Evolutionary conservation across 2,329 filamentous ascomycete genomes (phyloP), one percentile per base, ranked within the genome.

Genomic region (Fusarium sp.): DNA sequence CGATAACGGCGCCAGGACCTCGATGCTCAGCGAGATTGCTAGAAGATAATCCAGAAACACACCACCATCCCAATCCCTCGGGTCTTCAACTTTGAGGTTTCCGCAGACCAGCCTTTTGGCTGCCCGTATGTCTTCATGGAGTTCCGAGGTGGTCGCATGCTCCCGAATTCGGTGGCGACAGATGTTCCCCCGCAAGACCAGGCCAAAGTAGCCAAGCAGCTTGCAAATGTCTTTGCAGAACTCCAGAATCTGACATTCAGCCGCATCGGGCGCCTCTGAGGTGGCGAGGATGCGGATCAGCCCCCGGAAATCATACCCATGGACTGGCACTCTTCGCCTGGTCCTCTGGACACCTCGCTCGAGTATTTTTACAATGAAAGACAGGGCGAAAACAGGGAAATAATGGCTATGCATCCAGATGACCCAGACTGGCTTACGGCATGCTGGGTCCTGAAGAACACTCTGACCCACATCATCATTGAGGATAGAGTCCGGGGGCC

Each of bases 401-500:
- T 60, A 15, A 54, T 72, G 5, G 30, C 56, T 13, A 34, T 65
- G 31, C 72, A 77, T 53, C 67, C 68, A n/a, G 48, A 73, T 46
- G 68, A 75, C 28, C 68, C 72, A 37, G 73, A 77, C 48, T 78
- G 73, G 75, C 39, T 54, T 16, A 77, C 76, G 31, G 75, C 74
- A 31, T 79, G 78, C 36, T 80, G 75, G 78, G 65, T 79, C 39
- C 57, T 78, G 30, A 79, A 78, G 62, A 68, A 55, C 12, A 61
- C 74, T 40, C 60, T 79, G 12, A 31, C 75, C 15, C 72, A 78
- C 6, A 76, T 77, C 9, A 60, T 78, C 28, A 62, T 78, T 43
- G 75, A 78, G 53, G 73, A 76, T 37, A 66, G 74, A 53, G 61
- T 79, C 18, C 65, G 69, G 54, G 77, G 80, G 44, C 79, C 79